Evolutionary conservation across 2,329 filamentous ascomycete genomes (phyloP).

Genomic region (Stagonosporopsis rhizophila): DNA sequence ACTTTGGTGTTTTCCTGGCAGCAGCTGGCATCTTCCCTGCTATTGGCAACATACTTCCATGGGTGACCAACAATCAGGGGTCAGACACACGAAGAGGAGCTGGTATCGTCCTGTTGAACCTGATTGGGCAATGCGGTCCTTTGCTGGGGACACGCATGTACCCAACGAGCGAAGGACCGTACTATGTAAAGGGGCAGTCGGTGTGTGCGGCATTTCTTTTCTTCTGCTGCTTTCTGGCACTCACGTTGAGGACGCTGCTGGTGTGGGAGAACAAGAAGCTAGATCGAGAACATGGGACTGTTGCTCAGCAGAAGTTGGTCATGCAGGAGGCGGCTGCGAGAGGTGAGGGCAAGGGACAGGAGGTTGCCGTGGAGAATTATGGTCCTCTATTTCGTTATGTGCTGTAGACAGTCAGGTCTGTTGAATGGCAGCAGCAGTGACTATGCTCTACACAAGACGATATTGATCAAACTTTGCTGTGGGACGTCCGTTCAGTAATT

Average conservation of each 20-base stretch:
- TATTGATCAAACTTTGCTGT: no score
- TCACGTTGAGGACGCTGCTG: constrained; percentile 40
- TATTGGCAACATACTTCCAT: constrained; percentile 74
- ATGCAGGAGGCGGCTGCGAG: constrained; percentile 26
- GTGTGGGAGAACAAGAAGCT: constrained; percentile 49
- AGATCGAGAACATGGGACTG: constrained; percentile 41
- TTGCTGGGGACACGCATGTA: constrained; percentile 48
- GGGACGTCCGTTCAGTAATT: no score
- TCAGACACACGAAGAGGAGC: constrained; percentile 71
- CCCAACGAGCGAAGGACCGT: constrained; percentile 40
- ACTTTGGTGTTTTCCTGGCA: constrained; percentile 62
- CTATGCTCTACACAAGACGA: no score
- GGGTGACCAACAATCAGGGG: constrained; percentile 74
- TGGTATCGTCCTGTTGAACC: constrained; percentile 70
- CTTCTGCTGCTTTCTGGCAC: constrained; percentile 42
- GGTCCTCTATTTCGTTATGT: constrained; percentile 45
- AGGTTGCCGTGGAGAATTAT: constrained; percentile 43
- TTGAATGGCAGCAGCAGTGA: no score
- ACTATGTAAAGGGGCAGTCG: constrained; percentile 45
- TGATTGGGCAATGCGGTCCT: constrained; percentile 64
- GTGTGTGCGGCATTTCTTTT: constrained; percentile 51
- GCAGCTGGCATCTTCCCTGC: constrained; percentile 70
- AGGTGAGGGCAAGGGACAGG: constrained; percentile 21
- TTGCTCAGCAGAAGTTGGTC: constrained; percentile 36
- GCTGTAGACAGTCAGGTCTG: constrained; percentile 23